Conservation (phyloP, 345 rosid species). For the Citrus sinensis region DNA sequence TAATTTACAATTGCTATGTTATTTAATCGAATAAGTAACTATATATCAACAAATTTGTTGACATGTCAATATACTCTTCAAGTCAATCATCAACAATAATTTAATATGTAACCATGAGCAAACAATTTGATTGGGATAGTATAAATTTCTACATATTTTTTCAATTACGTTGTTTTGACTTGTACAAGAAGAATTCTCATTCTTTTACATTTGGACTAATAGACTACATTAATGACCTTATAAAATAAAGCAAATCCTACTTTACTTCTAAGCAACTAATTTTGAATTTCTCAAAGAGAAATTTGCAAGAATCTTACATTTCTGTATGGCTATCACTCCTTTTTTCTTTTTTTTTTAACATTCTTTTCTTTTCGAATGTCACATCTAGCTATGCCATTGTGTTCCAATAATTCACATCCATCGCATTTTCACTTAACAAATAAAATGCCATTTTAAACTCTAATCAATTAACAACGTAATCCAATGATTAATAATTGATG, state of each 20-base stretch:
- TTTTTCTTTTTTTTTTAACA: not conserved
- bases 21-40: not conserved
- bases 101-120: not conserved
- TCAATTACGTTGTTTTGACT: not conserved
- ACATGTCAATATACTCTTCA: not conserved
- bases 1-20: not conserved
- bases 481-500: too few species aligned
- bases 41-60: not conserved
- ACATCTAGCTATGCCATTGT: not conserved
- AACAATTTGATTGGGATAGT: not conserved
- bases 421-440: too few species aligned
- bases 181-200: not conserved
- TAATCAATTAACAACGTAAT: not conserved
- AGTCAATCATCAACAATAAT: not conserved
- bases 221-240: not conserved
- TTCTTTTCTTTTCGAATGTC: not conserved
- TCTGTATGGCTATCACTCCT: not conserved
- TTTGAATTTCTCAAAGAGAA: not conserved
- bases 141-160: not conserved
- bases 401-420: not conserved
- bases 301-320: not conserved
- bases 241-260: not conserved
- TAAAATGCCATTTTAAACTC: not conserved
- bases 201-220: not conserved
- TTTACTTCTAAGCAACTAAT: not conserved